phyloP scores from a whole-genome alignment of 2,329 filamentous ascomycete species.

The Apiospora kogelbergensis region DNA sequence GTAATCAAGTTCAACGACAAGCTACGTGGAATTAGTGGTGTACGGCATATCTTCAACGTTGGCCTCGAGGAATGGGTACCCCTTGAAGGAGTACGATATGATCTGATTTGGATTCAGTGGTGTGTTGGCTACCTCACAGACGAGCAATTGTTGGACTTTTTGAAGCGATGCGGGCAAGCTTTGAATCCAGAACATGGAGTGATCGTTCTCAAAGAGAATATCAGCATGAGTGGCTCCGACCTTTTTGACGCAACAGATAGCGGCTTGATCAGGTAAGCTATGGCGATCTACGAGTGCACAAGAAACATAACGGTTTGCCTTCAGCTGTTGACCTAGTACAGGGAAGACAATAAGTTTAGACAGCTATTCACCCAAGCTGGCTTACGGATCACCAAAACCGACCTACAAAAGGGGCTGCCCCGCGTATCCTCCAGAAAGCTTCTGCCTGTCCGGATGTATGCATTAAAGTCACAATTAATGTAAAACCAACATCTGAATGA shows the following conservation, averaged over 20 bases:
- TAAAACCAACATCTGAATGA: not conserved
- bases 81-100: constrained; percentile 56
- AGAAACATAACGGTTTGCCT: not conserved
- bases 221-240: constrained; percentile 59
- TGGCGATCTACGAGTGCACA: not conserved
- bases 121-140: constrained; percentile 83
- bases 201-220: constrained; percentile 81
- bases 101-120: constrained; percentile 90
- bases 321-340: not conserved
- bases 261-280: constrained; percentile 65
- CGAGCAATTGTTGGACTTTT: constrained; percentile 64
- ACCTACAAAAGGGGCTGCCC: constrained; percentile 61
- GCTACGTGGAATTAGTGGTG: constrained; percentile 57
- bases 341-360: constrained; percentile 65
- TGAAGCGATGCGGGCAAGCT: constrained; percentile 57
- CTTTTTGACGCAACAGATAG: constrained; percentile 75
- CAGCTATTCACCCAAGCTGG: constrained; percentile 68
- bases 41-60: constrained; percentile 65
- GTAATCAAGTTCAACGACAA: constrained; percentile 75
- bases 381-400: constrained; percentile 65
- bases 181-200: constrained; percentile 43
- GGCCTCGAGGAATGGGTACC: constrained; percentile 72
- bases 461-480: constrained; percentile 53
- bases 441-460: constrained; percentile 77
- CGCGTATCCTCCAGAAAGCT: constrained; percentile 41